Base-by-base conservation (phyloP, 306 rosid species). In the Casuarina cunninghamiana region DNA sequence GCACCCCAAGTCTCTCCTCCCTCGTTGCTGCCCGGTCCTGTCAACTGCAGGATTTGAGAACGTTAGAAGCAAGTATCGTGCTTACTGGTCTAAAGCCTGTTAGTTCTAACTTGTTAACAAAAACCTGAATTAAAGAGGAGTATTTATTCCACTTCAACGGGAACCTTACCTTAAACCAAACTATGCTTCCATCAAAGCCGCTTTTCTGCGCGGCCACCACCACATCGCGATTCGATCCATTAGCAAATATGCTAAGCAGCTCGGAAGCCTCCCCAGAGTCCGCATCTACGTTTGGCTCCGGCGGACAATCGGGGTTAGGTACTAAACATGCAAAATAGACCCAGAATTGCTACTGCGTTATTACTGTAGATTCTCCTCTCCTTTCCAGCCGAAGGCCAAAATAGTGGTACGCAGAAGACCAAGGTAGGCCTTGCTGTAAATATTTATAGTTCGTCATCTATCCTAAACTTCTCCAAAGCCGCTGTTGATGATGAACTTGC, bases 181-280 rank as follows among this genome's bases (percentile, higher is more conserved):
- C 78, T 51, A 80, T 86, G n/a, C 9, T 53, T 13, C 89, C 89
- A 37, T 46, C 83, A 62, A 77, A 83, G 10, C 89, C 85, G 15
- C 73, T 86, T 71, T 83, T 86, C 73, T 86, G 84, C 51, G 80
- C 84, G 6, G 89, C 89, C 37, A 86, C 78, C 41, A 81, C 86
- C 0, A 86, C 71, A 5, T 83, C 89, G 1, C 61, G 73, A 16
- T 45, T 53, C 10, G 13, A 49, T 43, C 71, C 66, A 10, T 71
- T 65, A 4, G 80, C 75, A 37, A n/a, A 21, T 17, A 83, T 70
- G 45, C 73, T 77, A 32, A 86, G 77, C 38, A 86, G 46, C 86
- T 80, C 80, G 2, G 83, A 86, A 13, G 83, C 86, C 75, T 83
- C 89, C 35, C 84, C 86, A 42, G 83, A 86, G 72, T 86, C 89